These are phyloP conservation scores for Trapa incisa DNA, from an alignment of 345 rosid genomes.

Conservation along the genomic window DNA sequence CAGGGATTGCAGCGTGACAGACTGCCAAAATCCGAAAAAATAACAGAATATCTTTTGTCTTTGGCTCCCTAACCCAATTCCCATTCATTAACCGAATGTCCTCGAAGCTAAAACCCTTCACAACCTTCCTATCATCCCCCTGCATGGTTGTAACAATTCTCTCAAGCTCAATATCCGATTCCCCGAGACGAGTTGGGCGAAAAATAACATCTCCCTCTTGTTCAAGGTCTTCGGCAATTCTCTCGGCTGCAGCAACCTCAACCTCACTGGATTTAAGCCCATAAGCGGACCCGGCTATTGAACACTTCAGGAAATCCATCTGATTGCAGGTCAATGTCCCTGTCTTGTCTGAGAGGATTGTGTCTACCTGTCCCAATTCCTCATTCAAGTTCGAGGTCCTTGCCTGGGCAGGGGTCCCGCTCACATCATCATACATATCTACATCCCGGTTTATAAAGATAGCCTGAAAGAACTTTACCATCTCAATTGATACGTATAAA, in stretches of 20 bases:
- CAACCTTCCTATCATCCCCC: conserved; percentile 26
- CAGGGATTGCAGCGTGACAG: conserved; percentile 97
- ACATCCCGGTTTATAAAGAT: conserved; percentile 77
- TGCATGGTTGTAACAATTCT: conserved; percentile 34
- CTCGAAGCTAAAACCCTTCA: conserved; percentile 85
- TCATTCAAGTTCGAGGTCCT: conserved; percentile 94
- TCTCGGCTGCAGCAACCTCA: conserved; percentile 80
- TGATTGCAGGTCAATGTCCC: conserved; percentile 99
- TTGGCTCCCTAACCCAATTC: conserved; percentile 72
- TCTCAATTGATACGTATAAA: conserved; percentile 88
- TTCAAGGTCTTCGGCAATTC: conserved; percentile 75
- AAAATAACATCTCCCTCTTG: conserved; percentile 22
- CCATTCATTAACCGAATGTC: conserved; percentile 76
- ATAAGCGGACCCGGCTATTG: conserved; percentile 78
- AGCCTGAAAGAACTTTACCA: conserved; percentile 96
- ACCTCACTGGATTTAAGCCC: conserved; percentile 78
- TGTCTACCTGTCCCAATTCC: conserved; percentile 96
- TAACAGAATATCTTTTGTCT: conserved; percentile 40
- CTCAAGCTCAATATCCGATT: conserved; percentile 72
- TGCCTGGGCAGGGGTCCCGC: conserved; percentile 74
- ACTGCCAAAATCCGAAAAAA: conserved; percentile 72
- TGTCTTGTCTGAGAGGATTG: conserved; percentile 93
- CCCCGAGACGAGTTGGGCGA: conserved; percentile 4
- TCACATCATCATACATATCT: conserved; percentile 79
- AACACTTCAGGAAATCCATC: conserved; percentile 97